Conservation (phyloP, 139 green algal species). For the Gonium pectorale region DNA sequence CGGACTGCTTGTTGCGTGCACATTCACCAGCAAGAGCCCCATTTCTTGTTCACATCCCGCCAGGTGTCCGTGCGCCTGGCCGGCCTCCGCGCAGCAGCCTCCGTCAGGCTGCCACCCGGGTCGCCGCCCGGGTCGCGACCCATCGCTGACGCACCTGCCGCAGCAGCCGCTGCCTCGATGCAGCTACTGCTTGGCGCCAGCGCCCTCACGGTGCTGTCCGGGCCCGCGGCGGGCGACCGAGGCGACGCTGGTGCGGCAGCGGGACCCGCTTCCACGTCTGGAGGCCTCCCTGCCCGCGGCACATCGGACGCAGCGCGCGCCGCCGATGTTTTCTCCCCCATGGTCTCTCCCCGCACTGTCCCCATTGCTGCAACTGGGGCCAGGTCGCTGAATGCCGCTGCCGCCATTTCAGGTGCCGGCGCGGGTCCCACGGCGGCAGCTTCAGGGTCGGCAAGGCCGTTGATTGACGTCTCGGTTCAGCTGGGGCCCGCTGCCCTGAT, state of each 20-base stretch:
- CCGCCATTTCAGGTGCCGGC: too few relatives aligned
- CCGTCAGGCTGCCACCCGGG: background rate
- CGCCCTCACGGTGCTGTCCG: background rate
- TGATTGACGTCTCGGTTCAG: background rate
- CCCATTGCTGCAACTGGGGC: too few relatives aligned
- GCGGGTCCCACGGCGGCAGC: background rate
- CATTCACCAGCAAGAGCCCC: background rate
- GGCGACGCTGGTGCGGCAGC: background rate
- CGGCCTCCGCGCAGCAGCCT: background rate
- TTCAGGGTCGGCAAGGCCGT: background rate
- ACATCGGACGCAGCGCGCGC: background rate
- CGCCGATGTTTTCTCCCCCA: background rate
- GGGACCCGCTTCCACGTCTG: too few relatives aligned
- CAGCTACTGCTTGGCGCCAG: constrained; percentile 8
- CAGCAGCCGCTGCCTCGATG: background rate
- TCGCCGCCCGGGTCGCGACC: too few relatives aligned
- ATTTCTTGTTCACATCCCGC: background rate
- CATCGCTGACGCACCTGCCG: background rate
- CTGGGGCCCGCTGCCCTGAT: background rate
- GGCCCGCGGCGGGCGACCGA: background rate
- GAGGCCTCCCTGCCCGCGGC: background rate
- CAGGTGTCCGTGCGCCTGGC: background rate
- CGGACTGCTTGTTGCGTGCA: background rate
- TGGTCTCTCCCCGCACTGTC: too few relatives aligned
- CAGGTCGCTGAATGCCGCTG: too few relatives aligned